Conservation (phyloP, 1,284 basidiomycete species). For the Rhodofomes roseus region DNA sequence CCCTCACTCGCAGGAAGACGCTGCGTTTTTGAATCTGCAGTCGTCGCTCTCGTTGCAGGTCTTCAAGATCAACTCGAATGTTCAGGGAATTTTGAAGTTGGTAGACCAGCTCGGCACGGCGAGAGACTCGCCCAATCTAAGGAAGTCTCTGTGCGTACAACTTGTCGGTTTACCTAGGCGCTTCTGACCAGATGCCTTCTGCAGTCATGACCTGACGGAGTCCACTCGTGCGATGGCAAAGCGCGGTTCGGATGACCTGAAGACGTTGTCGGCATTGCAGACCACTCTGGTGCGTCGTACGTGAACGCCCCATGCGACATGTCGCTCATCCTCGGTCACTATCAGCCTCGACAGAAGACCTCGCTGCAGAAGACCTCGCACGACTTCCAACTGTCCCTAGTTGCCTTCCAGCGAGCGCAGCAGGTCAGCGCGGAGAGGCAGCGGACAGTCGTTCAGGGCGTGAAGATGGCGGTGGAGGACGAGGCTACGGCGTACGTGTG, state of each 20-base stretch:
- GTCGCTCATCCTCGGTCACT: neutral
- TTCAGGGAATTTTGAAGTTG: conserved; percentile 89
- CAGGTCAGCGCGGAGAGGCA: conserved; percentile 87
- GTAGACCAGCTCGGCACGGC: conserved; percentile 87
- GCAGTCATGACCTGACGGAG: conserved; percentile 86
- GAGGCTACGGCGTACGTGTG: conserved; percentile 40
- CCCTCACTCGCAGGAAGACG: conserved; percentile 63
- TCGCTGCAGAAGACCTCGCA: conserved; percentile 87
- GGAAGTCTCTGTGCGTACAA: conserved; percentile 72
- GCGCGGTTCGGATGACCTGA: conserved; percentile 88
- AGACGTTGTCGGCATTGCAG: conserved; percentile 76
- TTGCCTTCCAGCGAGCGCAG: conserved; percentile 90
- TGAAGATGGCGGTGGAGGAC: conserved; percentile 74
- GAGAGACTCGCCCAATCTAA: conserved; percentile 70
- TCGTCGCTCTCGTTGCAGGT: conserved; percentile 90
- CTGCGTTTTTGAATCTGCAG: conserved; percentile 75
- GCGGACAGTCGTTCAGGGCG: conserved; percentile 78
- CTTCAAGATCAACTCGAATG: conserved; percentile 98
- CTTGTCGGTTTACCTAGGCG: neutral
- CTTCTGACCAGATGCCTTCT: neutral
- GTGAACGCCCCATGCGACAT: neutral
- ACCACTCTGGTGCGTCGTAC: conserved; percentile 50
- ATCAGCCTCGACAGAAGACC: conserved; percentile 71
- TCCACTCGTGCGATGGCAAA: conserved; percentile 93
- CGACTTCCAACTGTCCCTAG: conserved; percentile 87